Base-by-base conservation (phyloP, 2,329 filamentous ascomycete species). In the Aspergillus spinulosporus region DNA sequence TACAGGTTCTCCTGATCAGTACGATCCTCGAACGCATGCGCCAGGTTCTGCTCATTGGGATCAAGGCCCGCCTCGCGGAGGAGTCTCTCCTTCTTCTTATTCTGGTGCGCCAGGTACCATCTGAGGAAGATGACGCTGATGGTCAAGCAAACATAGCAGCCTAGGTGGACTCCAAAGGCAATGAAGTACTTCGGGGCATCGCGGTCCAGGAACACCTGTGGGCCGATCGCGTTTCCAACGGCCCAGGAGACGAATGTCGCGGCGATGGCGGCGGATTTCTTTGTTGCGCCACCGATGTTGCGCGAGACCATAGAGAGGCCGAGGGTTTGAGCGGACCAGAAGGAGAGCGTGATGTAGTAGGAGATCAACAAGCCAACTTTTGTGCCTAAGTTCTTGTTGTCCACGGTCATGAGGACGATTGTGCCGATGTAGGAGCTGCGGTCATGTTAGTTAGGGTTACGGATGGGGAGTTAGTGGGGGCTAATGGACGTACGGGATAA, bases 271-370 rank as follows among this genome's bases (percentile, higher is more conserved):
- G 86, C 80, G 0, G 82, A 81, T 70, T 89, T 90, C 74, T 91
- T 91, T 1, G 88, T 90, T 63, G 88, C 86, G 0, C 88, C 88
- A 28, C 84, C 88, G 7, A 89, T 77, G 65, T 90, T 90, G 12
- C 87, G 81, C 0, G 84, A 84, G 55, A 89, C 80, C 77, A 90
- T 81, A 11, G 85, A 86, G 63, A 90, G 80, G 5, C 82, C 78
- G 9, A 90, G 76, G 1, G 85, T 88, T 65, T 88, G 84, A 0
- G 87, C 87, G 0, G 88, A 86, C 88, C 88, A 91, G 80, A 92
- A 92, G 4, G 86, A 89, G 14, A 90, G 79, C 0, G 85, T 87
- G 59, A 91, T 87, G 74, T 91, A 92, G 78, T 91, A 92, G 66
- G 80, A 83, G 65, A 91, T 83, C 11, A 91, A 75, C 0, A 92